Evolutionary conservation across 306 rosid genomes (phyloP).

Genomic region (Quercus wislizeni): DNA sequence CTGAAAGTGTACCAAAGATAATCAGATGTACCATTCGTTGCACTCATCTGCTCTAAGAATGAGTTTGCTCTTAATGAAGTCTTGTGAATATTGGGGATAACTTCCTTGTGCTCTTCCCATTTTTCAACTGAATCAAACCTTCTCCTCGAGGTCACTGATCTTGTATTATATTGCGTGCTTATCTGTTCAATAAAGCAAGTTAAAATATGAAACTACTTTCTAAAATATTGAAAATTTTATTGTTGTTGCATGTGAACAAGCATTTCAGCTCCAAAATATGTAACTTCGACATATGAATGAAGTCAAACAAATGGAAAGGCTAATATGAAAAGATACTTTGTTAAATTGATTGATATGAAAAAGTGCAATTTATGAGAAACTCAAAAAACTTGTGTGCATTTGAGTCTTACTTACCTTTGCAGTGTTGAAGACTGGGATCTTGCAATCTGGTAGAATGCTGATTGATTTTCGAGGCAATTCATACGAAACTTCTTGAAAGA

Average conservation of each 20-base stretch:
- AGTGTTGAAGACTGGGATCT: constrained; percentile 38
- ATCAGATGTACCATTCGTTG: constrained; percentile 38
- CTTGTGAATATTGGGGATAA: constrained; percentile 32
- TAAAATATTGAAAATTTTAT: neutral
- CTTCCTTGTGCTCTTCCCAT: constrained; percentile 44
- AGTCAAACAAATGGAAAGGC: neutral
- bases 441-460: constrained; percentile 53
- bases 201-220: neutral
- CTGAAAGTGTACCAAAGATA: constrained; percentile 49
- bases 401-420: constrained; percentile 42
- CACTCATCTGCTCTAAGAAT: constrained; percentile 45
- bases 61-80: constrained; percentile 30
- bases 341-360: neutral
- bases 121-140: constrained; percentile 26
- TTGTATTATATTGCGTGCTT: constrained; percentile 12
- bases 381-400: neutral
- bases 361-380: neutral
- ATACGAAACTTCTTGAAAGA: constrained; percentile 22
- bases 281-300: no score
- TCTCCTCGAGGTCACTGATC: constrained; percentile 27
- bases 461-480: constrained; percentile 37
- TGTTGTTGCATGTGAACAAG: neutral
- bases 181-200: constrained; percentile 26
- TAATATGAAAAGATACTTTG: neutral
- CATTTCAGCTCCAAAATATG: neutral